Evolutionary conservation across 202 grass and related monocot species (phyloP), one percentile per base, ranked within the genome.

Genomic region (Musa balbisiana): DNA sequence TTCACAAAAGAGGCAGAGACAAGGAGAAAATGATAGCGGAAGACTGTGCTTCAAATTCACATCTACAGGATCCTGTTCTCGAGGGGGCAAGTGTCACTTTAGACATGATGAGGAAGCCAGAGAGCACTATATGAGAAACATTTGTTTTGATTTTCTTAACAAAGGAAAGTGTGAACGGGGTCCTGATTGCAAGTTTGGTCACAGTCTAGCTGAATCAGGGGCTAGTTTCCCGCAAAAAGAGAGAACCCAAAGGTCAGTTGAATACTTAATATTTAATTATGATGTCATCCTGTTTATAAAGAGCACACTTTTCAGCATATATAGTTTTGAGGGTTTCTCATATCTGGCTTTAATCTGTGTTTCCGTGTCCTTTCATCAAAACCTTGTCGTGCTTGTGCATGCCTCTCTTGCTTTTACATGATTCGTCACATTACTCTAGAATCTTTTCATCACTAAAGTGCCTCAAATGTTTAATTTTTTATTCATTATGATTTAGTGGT

Each of bases 131-230:
- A 71, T 43, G 21, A 93, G 87, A 88, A 91, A 93, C 80, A 81
- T 91, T 70, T 98, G 94, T 78, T 98, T 98, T 89, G 88, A 98
- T 77, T 98, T 93, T 75, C 81, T 98, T 67, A 98, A 91, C 79
- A 97, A 88, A 82, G 90, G 94, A 14, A 98, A 88, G 84, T 93
- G 94, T 83, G 90, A 88, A 76, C 87, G 65, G 52, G 90, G 93
- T 6, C 29, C 81, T 49, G 80, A 91, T 62, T 97, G 93, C 62
- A 97, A 85, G 62, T 97, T 80, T 86, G 73, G 10, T 56, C 93
- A 97, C 79, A 87, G 81, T 79, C 76, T 97, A 64, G 85, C 82
- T 75, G 88, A 87, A 24, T 77, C 83, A 24, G 87, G 81, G 20
- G 65, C 80, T 84, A 78, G 76, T 84, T 54, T 79, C 52, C 78